Conservation (phyloP, 306 rosid species). For the Myrica gale region DNA sequence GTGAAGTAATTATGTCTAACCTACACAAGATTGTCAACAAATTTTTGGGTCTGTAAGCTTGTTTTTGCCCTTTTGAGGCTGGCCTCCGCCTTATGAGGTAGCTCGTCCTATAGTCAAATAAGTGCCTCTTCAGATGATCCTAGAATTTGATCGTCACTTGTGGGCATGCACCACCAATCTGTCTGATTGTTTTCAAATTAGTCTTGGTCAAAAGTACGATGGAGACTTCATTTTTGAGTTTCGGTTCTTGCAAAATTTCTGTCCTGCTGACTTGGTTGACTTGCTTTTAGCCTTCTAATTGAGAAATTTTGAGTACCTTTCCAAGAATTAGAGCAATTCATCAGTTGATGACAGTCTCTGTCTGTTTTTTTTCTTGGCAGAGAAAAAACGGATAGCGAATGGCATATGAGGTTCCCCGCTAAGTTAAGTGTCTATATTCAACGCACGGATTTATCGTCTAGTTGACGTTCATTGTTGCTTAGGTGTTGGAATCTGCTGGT, state of each 20-base stretch:
- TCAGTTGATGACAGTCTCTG: neutral
- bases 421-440: neutral
- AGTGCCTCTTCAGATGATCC: neutral
- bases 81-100: neutral
- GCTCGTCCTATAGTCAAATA: neutral
- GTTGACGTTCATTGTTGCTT: neutral
- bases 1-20: neutral
- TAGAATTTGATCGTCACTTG: neutral
- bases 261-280: slow-evolving; percentile 23
- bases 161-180: neutral
- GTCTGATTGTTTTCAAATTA: neutral
- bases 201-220: no score
- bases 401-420: slow-evolving; percentile 15
- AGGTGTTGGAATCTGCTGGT: neutral
- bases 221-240: no score
- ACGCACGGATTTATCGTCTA: neutral
- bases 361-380: no score
- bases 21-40: neutral
- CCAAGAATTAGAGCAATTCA: neutral
- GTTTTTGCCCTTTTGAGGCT: no score
- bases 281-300: neutral
- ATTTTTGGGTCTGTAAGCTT: neutral
- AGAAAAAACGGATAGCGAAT: neutral
- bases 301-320: slow-evolving; percentile 9
- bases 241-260: neutral